Conservation (phyloP, 2,329 filamentous ascomycete species). For the Fusarium papillatum region DNA sequence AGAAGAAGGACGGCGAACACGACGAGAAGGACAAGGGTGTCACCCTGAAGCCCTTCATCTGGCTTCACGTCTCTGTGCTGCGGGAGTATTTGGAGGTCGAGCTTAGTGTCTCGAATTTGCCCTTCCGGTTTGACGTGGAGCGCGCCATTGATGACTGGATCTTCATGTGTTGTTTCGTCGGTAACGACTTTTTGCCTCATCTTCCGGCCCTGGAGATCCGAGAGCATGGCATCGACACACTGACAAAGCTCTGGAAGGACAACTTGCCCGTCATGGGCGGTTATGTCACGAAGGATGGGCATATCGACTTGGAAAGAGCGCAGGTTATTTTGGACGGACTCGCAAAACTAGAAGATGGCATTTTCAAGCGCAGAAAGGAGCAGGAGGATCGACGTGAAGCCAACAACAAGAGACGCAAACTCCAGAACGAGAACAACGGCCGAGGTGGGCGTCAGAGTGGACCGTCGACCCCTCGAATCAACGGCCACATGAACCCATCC, state of each 20-base stretch:
- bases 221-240: conserved; percentile 95
- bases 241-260: conserved; percentile 97
- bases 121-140: conserved; percentile 93
- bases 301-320: conserved; percentile 87
- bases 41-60: conserved; percentile 93
- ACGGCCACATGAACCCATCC: conserved; percentile 52
- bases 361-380: conserved; percentile 91
- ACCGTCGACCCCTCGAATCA: conserved; percentile 33
- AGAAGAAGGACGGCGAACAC: conserved; percentile 83
- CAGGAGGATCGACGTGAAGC: conserved; percentile 87
- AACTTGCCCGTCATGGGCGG: conserved; percentile 93
- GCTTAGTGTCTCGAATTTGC: conserved; percentile 84
- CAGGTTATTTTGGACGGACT: conserved; percentile 91
- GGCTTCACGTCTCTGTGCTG: conserved; percentile 93
- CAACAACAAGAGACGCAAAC: conserved; percentile 81
- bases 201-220: conserved; percentile 97
- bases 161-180: conserved; percentile 99
- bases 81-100: conserved; percentile 95
- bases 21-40: conserved; percentile 83
- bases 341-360: conserved; percentile 92
- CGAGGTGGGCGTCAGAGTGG: conserved; percentile 38
- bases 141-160: conserved; percentile 98
- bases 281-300: conserved; percentile 95
- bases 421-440: conserved; percentile 70
- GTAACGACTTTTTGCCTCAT: conserved; percentile 98